These are phyloP conservation scores for Kregervanrija delftensis DNA, from an alignment of 805 yeast species.

Conservation along the genomic window DNA sequence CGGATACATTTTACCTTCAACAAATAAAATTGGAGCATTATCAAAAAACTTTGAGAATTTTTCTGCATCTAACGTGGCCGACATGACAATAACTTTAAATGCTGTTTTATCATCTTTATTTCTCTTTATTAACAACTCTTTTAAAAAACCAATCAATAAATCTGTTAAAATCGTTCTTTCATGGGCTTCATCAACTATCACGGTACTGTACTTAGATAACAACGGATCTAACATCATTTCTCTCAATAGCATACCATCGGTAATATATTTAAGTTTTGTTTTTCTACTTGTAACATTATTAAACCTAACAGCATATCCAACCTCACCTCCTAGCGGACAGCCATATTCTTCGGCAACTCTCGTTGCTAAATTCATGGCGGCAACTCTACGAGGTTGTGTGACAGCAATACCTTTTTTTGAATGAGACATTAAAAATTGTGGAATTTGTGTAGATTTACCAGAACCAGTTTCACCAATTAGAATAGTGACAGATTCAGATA, in stretches of 20 bases:
- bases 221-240: constrained; percentile 75
- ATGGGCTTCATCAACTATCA: constrained; percentile 94
- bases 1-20: constrained; percentile 85
- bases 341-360: constrained; percentile 91
- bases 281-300: constrained; percentile 53
- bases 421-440: constrained; percentile 72
- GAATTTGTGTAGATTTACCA: constrained; percentile 95
- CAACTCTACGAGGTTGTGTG: constrained; percentile 96
- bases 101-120: constrained; percentile 38
- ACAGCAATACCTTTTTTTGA: constrained; percentile 61
- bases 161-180: constrained; percentile 93
- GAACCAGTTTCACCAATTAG: constrained; percentile 97
- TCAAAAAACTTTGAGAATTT: constrained; percentile 72
- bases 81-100: constrained; percentile 78
- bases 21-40: constrained; percentile 73
- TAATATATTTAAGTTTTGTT: constrained; percentile 77
- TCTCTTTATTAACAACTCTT: constrained; percentile 45
- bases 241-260: constrained; percentile 96
- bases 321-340: constrained; percentile 65
- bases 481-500: constrained; percentile 59
- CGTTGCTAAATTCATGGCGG: constrained; percentile 88
- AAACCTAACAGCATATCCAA: constrained; percentile 92
- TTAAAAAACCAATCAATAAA: constrained; percentile 80
- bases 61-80: constrained; percentile 94
- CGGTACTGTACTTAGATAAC: constrained; percentile 60